Base-by-base conservation (phyloP, 805 yeast species). In the Debaryomyces maramus region DNA sequence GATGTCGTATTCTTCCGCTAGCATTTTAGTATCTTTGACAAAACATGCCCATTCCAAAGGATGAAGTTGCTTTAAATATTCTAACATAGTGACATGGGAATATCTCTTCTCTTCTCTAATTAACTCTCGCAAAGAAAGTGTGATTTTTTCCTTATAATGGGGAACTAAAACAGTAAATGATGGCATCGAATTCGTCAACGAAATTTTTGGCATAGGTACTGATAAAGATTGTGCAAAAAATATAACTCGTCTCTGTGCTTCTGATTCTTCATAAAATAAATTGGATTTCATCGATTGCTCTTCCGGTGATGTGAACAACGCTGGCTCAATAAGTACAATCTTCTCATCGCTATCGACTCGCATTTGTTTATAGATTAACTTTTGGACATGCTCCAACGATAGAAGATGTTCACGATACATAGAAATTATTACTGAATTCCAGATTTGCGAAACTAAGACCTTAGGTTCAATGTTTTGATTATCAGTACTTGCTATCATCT, bases 1-100 rank as follows among this genome's bases (percentile, higher is more conserved):
- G 14, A 51, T 48, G 30, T 91, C 91, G 48, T 93, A 85, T 67
- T 90, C 97, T 65, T 89, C 96, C 35, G 97, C 97, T 58, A 91
- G 73, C 58, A 89, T 84, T 76, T 88, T 88, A 36, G 98, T 90
- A 67, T 91, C 99, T 65, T 87, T 88, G 35, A 93, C 97, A 58
- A 93, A 91, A 70, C 96, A 88, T 47, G 85, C 91, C 99, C 99
- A 93, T 70, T 91, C 99, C 45, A 86, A 84, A 28, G 98, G 97
- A 63, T 91, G 96, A 49, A 91, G 75, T 68, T 88, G 96, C 67
- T 91, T 91, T 70, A 91, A 77, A 62, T 91, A 91, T 69, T 93
- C 99, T 53, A 91, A 76, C 55, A 93, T 71, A 11, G 97, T 91
- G 40, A 93, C 93, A 65, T 96, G 86, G 17, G 98, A 87, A 67